Base-by-base conservation (phyloP, 768 basidiomycete species). In the Collybiopsis confluens region DNA sequence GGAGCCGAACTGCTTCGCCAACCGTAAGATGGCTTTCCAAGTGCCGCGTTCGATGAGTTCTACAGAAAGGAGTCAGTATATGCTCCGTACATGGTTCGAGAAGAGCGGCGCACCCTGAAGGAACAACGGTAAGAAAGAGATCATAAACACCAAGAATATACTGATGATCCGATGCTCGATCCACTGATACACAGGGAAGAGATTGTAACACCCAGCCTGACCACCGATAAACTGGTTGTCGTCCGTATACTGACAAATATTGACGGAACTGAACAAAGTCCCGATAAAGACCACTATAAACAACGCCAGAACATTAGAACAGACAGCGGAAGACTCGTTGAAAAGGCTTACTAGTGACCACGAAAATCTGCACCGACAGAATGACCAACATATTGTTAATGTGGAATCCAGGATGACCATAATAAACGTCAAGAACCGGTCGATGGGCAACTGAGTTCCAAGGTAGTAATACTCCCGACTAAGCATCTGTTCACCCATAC, bases 321-420 rank as follows among this genome's bases (percentile, higher is more conserved):
- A 15, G 45, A 20, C 54, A 10, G 33, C 36, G 52, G 8, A 43
- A 54, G 6, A 33, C n/a, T 28, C 51, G 52, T 2, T 28, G 54
- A 24, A 52, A 48, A 49, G 20, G 81, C 90, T 61, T 65, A 92
- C 91, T 82, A 4, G 93, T 92, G 50, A 96, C 77, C 63, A 98
- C 81, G 80, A 99, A 98, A 56, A 95, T 74, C 69, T 98, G 96
- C 24, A 98, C 91, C 36, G 97, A 96, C 59, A 97, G 71, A 65
- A 99, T 99, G 70, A 99, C 90, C 66, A 98, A 76, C 83, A 98
- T 98, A 69, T 98, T 99, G 80, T 99, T 98, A 75, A 99, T 96
- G 66, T 98, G 97, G 87, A 99, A 99, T 50, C 92, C 97, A 42
- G 97, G 97, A 69, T 98, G 97, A 44, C 93, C 95, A 61, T 99